Evolutionary conservation across 305 asterid species (phyloP).

Genomic region (Fraxinus ornus): DNA sequence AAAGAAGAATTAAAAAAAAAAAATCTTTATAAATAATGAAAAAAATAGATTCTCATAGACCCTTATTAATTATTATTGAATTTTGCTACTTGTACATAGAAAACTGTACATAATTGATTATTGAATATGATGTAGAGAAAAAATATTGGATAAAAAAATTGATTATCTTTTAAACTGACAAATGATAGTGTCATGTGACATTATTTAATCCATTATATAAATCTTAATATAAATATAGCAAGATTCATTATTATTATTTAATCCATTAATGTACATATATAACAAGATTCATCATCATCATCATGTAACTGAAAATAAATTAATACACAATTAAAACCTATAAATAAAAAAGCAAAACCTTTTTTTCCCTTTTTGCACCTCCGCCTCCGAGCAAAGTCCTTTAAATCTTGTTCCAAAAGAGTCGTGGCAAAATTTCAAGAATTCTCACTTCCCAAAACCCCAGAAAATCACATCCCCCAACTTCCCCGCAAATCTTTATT

Average conservation of each 20-base stretch:
- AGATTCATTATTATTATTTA: too few species aligned
- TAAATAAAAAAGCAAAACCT: neutral
- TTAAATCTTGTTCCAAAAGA: neutral
- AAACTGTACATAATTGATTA: too few species aligned
- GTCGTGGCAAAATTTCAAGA: conserved; percentile 40
- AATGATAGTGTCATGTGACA: too few species aligned
- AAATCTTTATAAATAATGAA: neutral
- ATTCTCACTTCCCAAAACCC: conserved; percentile 36
- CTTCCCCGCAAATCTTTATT: conserved; percentile 18
- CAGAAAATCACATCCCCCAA: conserved; percentile 31
- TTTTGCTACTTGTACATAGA: too few species aligned
- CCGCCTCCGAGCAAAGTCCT: neutral
- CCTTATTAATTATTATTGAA: neutral
- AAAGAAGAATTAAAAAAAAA: neutral
- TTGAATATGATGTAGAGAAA: too few species aligned
- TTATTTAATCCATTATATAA: too few species aligned
- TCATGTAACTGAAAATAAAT: neutral
- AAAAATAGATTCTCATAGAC: neutral
- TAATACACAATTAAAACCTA: neutral
- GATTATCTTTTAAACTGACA: too few species aligned
- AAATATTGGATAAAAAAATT: too few species aligned
- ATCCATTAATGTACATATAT: too few species aligned
- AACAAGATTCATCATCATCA: too few species aligned
- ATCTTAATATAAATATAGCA: too few species aligned
- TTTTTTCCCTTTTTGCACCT: neutral